These are phyloP conservation scores for Torrubiellomyces zombiae DNA, from an alignment of 2,329 filamentous ascomycete genomes.

Conservation along the genomic window DNA sequence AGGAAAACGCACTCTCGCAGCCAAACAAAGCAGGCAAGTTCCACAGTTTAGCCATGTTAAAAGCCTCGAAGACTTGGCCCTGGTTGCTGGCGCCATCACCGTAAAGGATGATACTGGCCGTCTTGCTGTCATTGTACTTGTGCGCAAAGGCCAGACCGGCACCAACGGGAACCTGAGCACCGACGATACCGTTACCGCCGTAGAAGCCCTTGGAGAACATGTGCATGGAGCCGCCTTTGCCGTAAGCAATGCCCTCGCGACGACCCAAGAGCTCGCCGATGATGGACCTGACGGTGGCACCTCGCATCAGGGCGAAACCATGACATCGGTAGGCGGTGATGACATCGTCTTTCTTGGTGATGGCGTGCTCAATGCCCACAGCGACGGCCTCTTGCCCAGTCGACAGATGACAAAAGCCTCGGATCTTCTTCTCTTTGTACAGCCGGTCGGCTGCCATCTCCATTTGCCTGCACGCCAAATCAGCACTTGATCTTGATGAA, in stretches of 20 bases:
- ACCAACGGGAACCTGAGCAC: constrained; percentile 93
- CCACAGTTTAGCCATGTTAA: constrained; percentile 99
- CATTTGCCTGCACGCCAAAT: constrained; percentile 77
- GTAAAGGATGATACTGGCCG: constrained; percentile 78
- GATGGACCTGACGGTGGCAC: constrained; percentile 76
- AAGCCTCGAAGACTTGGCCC: constrained; percentile 98
- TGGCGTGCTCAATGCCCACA: constrained; percentile 89
- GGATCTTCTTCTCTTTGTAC: constrained; percentile 99
- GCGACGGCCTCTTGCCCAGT: constrained; percentile 96
- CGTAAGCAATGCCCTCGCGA: constrained; percentile 91
- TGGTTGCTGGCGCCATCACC: constrained; percentile 98
- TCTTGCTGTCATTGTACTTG: constrained; percentile 79
- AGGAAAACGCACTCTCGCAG: constrained; percentile 69
- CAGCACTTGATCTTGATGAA: too few relatives aligned
- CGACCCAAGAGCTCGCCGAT: constrained; percentile 92
- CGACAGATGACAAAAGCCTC: constrained; percentile 98
- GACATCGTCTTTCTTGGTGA: constrained; percentile 78
- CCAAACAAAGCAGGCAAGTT: constrained; percentile 89
- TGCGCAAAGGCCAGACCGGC: constrained; percentile 94
- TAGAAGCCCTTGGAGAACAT: constrained; percentile 99
- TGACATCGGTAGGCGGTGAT: constrained; percentile 99
- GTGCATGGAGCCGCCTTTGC: constrained; percentile 99
- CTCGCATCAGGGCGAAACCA: constrained; percentile 95
- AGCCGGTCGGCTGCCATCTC: constrained; percentile 97
- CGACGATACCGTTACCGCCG: constrained; percentile 97